Conservation (phyloP, 192 early-diverging fungal genomes). For the Gryganskiella cystojenkinii region DNA sequence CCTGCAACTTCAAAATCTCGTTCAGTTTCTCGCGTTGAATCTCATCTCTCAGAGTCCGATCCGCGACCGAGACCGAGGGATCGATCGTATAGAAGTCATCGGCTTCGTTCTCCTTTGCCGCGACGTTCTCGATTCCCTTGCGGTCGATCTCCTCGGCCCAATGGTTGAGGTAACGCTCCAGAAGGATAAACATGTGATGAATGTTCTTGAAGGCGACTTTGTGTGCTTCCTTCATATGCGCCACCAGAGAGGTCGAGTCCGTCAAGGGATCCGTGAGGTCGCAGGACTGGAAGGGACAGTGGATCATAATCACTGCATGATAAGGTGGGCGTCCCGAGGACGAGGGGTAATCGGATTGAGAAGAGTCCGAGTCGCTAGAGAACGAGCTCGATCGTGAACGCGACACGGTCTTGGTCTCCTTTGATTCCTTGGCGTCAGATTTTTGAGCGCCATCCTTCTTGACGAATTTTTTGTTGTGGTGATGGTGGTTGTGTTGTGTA, state of each 20-base stretch:
- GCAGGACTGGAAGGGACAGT: constrained; percentile 76
- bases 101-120: constrained; percentile 27
- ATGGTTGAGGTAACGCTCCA: constrained; percentile 79
- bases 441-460: constrained; percentile 32
- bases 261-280: constrained; percentile 56
- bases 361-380: constrained; percentile 54
- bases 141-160: constrained; percentile 70
- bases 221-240: constrained; percentile 76
- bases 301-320: constrained; percentile 64
- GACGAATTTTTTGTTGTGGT: constrained; percentile 12
- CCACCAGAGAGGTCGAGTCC: constrained; percentile 71
- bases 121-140: constrained; percentile 48
- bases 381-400: constrained; percentile 44
- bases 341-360: constrained; percentile 46
- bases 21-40: constrained; percentile 79
- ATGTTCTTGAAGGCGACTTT: constrained; percentile 73
- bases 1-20: constrained; percentile 79
- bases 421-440: not conserved
- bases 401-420: not conserved
- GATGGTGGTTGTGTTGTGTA: constrained; percentile 13
- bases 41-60: constrained; percentile 76
- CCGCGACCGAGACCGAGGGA: constrained; percentile 61
- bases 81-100: constrained; percentile 68
- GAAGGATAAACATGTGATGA: constrained; percentile 79
- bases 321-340: constrained; percentile 55